Evolutionary conservation across 1,139 yeast genomes (phyloP), one percentile per base, ranked within the genome.

Genomic region (Pichia sp.): DNA sequence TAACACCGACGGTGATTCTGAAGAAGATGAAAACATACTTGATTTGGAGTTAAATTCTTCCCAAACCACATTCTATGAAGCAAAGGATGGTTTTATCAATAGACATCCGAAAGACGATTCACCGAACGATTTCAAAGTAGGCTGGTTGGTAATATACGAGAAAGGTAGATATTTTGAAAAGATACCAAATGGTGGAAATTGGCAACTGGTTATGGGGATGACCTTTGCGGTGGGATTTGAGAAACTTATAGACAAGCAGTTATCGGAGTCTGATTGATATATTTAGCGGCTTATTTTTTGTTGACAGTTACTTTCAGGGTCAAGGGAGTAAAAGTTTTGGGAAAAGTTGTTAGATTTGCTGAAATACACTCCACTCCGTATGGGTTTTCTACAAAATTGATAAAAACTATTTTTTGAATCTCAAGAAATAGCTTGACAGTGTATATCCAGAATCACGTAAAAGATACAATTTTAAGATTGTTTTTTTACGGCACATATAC

Each of bases 71-170:
- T 77, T 69, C 55, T 75, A 65, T 52, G 61, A 62, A 3, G 72
- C 79, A 1, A 76, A 78, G n/a, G 85, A 79, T 58, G 85, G 85
- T 1, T 62, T 78, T 4, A 64, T 67, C 43, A 65, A 62, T 44
- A 58, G 61, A 38, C 66, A 68, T 44, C 80, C 82, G 0, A 64
- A 64, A 7, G 85, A 80, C 56, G 85, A 79, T 57, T 64, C 72
- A 4, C 84, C 85, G 0, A 77, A 75, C 55, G 78, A 75, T 40
- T 71, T 67, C 44, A 79, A 77, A 52, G 52, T 78, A 36, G 85
- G 85, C 0, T 79, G 85, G 85, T 57, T 79, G 4, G 77, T 85
- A 0, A 65, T 79, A 2, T 78, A 74, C 52, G 82, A 79, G 39
- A 76, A 75, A 44, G 48, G 49, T 2, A 44, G 46, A 33, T 54